Evolutionary conservation across 1,284 basidiomycete genomes (phyloP).

Genomic region (Neolentinus lepideus): DNA sequence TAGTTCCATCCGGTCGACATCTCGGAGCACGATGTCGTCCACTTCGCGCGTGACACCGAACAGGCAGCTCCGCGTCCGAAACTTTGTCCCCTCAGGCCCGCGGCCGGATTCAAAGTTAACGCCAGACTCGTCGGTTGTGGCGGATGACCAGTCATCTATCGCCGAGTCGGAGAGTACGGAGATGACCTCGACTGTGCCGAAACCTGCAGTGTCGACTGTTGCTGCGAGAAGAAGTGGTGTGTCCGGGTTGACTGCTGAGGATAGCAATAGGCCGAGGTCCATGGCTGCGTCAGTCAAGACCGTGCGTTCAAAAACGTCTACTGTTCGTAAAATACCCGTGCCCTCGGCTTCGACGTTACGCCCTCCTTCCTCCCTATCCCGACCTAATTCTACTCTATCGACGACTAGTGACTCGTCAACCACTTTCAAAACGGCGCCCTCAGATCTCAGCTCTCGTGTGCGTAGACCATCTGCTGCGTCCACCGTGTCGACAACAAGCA

Average conservation of each 20-base stretch:
- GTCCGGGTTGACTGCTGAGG: not conserved
- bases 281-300: slow-evolving; percentile 14
- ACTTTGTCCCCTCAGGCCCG: slow-evolving; percentile 17
- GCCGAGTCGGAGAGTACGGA: not conserved
- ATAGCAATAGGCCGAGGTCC: not conserved
- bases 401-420: slow-evolving; percentile 41
- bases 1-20: slow-evolving; percentile 37
- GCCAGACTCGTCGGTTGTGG: slow-evolving; percentile 15
- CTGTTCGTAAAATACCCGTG: slow-evolving; percentile 24
- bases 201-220: no score
- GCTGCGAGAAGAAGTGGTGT: not conserved
- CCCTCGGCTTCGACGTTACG: slow-evolving; percentile 18
- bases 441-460: slow-evolving; percentile 13
- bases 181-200: not conserved
- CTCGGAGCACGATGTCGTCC: slow-evolving; percentile 34
- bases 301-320: slow-evolving; percentile 31
- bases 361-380: slow-evolving; percentile 17
- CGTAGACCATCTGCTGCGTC: slow-evolving; percentile 34
- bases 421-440: slow-evolving; percentile 48
- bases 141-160: not conserved
- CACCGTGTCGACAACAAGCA: slow-evolving; percentile 28
- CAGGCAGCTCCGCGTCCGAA: slow-evolving; percentile 14
- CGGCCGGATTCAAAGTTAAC: slow-evolving; percentile 66
- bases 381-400: slow-evolving; percentile 40
- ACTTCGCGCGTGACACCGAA: slow-evolving; percentile 18